Evolutionary conservation across 2,329 filamentous ascomycete genomes (phyloP).

Genomic region (Colletotrichum spinosum): DNA sequence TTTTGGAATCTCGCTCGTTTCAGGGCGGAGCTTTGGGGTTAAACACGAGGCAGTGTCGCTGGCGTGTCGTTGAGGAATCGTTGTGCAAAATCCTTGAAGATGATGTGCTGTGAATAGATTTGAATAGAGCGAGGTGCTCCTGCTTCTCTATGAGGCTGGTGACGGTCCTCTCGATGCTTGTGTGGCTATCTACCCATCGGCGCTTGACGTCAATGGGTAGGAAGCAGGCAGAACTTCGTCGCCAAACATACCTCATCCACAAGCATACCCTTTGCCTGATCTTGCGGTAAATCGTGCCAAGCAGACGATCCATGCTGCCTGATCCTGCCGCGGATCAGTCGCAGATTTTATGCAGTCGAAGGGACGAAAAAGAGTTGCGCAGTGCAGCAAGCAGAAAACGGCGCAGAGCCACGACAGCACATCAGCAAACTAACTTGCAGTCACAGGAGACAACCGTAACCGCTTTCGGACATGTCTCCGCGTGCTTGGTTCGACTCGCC

Average conservation of each 20-base stretch:
- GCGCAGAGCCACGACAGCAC: neutral
- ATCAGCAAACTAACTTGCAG: neutral
- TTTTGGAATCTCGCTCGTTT: conserved; percentile 31
- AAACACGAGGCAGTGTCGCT: no score
- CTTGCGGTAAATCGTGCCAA: neutral
- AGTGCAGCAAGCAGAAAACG: conserved; percentile 10
- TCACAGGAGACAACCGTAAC: neutral
- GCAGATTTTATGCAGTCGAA: neutral
- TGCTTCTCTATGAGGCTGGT: no score
- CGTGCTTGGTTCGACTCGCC: neutral
- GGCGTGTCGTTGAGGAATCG: no score
- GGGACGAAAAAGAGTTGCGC: conserved; percentile 18
- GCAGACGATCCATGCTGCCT: conserved; percentile 9
- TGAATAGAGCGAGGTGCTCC: no score
- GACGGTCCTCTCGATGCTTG: no score
- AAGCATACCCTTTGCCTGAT: no score
- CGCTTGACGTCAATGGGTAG: no score
- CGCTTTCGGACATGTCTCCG: neutral
- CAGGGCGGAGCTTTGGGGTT: conserved; percentile 11
- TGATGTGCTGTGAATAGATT: no score
- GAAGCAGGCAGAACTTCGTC: no score
- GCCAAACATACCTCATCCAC: no score
- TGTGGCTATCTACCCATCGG: no score
- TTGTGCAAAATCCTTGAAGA: no score
- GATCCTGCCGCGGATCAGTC: neutral